phyloP scores from a whole-genome alignment of 2,329 filamentous ascomycete species.

The Sporothrix mexicana region DNA sequence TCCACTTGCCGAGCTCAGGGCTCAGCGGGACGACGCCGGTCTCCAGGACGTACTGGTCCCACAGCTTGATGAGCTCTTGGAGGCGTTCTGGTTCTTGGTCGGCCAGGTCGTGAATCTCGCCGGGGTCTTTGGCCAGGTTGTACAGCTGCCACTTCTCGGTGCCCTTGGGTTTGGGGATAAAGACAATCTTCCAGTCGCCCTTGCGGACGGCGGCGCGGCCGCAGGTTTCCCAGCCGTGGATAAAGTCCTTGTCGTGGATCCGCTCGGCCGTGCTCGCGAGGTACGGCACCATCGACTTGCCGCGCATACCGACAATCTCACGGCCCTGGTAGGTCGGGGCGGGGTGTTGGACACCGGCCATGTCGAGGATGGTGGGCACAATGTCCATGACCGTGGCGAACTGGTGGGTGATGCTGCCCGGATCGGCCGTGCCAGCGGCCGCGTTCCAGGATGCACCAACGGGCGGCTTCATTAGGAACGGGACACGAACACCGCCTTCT shows the following conservation, averaged over 20 bases:
- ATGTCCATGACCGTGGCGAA: slow-evolving; percentile 62
- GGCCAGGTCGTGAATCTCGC: slow-evolving; percentile 51
- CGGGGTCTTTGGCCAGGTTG: slow-evolving; percentile 52
- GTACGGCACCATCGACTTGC: slow-evolving; percentile 38
- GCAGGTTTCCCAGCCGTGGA: slow-evolving; percentile 48
- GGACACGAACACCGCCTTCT: slow-evolving; percentile 59
- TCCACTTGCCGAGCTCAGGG: slow-evolving; percentile 24
- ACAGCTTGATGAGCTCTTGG: slow-evolving; percentile 44
- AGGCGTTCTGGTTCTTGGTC: slow-evolving; percentile 44
- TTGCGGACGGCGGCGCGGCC: slow-evolving; percentile 45
- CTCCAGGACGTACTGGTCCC: slow-evolving; percentile 54
- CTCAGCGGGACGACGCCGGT: slow-evolving; percentile 48
- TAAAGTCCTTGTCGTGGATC: slow-evolving; percentile 47
- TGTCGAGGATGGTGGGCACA: slow-evolving; percentile 55
- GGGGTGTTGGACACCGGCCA: slow-evolving; percentile 57
- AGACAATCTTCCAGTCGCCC: slow-evolving; percentile 51
- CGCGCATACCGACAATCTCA: slow-evolving; percentile 46
- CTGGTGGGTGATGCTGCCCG: slow-evolving; percentile 42
- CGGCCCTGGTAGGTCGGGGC: slow-evolving; percentile 54
- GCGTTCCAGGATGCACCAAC: slow-evolving; percentile 31
- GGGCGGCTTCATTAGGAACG: slow-evolving; percentile 50
- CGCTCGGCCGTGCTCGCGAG: slow-evolving; percentile 32
- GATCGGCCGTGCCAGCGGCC: background rate
- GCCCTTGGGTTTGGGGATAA: slow-evolving; percentile 54
- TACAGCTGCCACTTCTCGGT: slow-evolving; percentile 58